These are phyloP conservation scores for Quillaja saponaria DNA, from an alignment of 306 rosid species.

Conservation along the genomic window DNA sequence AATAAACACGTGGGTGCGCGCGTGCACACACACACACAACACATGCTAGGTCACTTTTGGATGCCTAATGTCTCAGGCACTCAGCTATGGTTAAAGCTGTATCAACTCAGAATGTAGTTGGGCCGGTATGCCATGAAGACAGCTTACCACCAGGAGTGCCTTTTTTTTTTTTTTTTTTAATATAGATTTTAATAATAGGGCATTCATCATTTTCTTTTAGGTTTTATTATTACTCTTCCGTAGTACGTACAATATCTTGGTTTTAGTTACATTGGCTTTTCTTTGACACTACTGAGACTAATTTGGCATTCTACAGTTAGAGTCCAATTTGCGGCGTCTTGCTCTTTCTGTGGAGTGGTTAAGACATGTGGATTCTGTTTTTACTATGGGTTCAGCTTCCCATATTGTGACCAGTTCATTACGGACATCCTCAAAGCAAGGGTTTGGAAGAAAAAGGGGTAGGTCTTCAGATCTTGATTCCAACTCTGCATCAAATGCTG, in stretches of 20 bases:
- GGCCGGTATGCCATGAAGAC: no score
- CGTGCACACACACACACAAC: no score
- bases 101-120: no score
- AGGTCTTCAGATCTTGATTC: conserved; percentile 62
- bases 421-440: conserved; percentile 62
- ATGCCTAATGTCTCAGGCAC: no score
- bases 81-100: no score
- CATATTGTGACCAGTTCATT: conserved; percentile 62
- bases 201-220: no score
- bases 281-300: conserved; percentile 24
- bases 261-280: conserved; percentile 1
- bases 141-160: no score
- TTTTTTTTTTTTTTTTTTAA: no score
- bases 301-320: conserved; percentile 57
- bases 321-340: conserved; percentile 66
- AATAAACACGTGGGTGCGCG: neutral
- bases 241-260: no score
- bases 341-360: conserved; percentile 84
- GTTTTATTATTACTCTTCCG: no score
- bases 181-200: no score
- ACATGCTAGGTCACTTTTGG: no score
- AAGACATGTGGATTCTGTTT: conserved; percentile 76
- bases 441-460: conserved; percentile 64
- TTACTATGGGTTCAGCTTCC: conserved; percentile 82
- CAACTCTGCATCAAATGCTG: conserved; percentile 58